Conservation (phyloP, 1,284 basidiomycete species). For the Dichomitus squalens region DNA sequence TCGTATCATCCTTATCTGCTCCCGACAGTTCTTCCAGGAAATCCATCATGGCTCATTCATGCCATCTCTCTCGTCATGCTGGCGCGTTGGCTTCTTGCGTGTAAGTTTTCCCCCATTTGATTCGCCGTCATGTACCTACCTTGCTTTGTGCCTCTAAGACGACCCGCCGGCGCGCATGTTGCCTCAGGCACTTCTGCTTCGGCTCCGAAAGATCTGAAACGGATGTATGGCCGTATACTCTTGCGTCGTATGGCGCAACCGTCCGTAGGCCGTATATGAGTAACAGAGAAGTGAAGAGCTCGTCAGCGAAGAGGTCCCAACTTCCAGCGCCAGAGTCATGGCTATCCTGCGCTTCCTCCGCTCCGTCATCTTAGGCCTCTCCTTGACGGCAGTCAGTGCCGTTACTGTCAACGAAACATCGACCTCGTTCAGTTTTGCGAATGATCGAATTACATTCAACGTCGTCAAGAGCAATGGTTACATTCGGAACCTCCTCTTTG, state of each 20-base stretch:
- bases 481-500: constrained; percentile 17
- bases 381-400: background rate
- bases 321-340: background rate
- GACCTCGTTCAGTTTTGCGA: constrained; percentile 8
- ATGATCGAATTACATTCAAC: constrained; percentile 15
- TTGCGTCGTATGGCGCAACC: constrained; percentile 14
- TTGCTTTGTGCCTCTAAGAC: background rate
- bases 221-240: background rate
- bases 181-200: constrained; percentile 2
- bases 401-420: constrained; percentile 15
- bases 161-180: background rate
- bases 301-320: no score
- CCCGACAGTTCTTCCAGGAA: background rate
- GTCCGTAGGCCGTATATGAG: background rate
- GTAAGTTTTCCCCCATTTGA: background rate
- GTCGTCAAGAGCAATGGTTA: constrained; percentile 21
- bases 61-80: constrained; percentile 13
- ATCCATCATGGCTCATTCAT: constrained; percentile 10
- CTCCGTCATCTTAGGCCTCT: background rate
- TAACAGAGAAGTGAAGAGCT: background rate
- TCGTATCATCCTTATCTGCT: background rate
- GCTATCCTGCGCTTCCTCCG: background rate
- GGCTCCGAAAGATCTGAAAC: background rate
- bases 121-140: background rate
- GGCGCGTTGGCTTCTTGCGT: background rate